These are phyloP conservation scores for Penicillium corylophilum DNA, from an alignment of 2,329 filamentous ascomycete species.

Conservation along the genomic window DNA sequence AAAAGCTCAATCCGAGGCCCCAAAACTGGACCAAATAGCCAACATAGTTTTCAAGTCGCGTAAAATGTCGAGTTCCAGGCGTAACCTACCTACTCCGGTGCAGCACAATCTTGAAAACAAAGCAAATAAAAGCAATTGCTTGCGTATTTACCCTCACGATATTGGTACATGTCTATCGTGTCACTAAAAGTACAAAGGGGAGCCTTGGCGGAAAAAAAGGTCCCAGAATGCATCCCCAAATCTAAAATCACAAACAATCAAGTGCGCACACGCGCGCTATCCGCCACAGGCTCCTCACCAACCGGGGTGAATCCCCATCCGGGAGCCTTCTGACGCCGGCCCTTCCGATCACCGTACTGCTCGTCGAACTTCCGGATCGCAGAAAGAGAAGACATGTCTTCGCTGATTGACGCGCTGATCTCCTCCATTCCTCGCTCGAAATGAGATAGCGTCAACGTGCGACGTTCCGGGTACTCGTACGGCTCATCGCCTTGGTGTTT, in stretches of 20 bases:
- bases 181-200: constrained; percentile 32
- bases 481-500: constrained; percentile 38
- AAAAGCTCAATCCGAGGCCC: background rate
- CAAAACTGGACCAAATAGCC: background rate
- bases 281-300: constrained; percentile 31
- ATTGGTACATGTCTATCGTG: constrained; percentile 35
- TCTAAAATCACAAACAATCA: constrained; percentile 18
- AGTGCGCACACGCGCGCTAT: constrained; percentile 44
- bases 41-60: too few relatives aligned
- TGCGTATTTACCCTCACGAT: constrained; percentile 20
- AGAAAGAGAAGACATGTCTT: constrained; percentile 84
- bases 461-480: constrained; percentile 66
- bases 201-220: background rate
- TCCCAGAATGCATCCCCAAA: background rate
- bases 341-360: constrained; percentile 81
- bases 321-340: constrained; percentile 59
- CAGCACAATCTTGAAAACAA: background rate
- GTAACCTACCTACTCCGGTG: too few relatives aligned
- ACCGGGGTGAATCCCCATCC: constrained; percentile 52
- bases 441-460: constrained; percentile 66
- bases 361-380: constrained; percentile 95
- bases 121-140: background rate
- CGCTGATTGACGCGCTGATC: constrained; percentile 87
- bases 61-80: too few relatives aligned
- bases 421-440: constrained; percentile 85